Evolutionary conservation across 371 early-diverging fungal genomes (phyloP).

Genomic region (Rhizopus sp.): DNA sequence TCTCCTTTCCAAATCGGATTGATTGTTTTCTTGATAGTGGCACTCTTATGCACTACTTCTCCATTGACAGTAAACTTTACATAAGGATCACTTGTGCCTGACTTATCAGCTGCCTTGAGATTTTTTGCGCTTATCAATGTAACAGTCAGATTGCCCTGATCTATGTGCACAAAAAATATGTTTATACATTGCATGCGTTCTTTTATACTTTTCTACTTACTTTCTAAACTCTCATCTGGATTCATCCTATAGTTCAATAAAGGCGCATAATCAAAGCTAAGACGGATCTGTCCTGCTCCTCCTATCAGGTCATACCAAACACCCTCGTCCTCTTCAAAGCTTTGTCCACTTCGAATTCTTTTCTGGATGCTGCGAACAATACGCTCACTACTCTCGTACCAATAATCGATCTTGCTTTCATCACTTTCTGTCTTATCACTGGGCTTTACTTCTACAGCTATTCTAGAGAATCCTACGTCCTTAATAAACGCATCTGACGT

Average conservation of each 20-base stretch:
- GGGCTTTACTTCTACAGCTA: constrained; percentile 51
- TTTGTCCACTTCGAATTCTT: not conserved
- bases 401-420: constrained; percentile 33
- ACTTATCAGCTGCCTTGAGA: constrained; percentile 54
- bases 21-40: constrained; percentile 74
- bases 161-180: constrained; percentile 16
- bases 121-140: constrained; percentile 49
- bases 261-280: constrained; percentile 58
- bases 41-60: constrained; percentile 77
- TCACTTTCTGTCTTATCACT: constrained; percentile 29
- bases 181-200: too few relatives aligned
- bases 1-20: constrained; percentile 86
- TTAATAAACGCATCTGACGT: constrained; percentile 60
- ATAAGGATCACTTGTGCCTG: constrained; percentile 82
- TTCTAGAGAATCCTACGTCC: constrained; percentile 61
- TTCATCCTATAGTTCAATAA: constrained; percentile 46
- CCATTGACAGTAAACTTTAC: constrained; percentile 74
- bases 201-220: constrained; percentile 27
- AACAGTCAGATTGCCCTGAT: constrained; percentile 54
- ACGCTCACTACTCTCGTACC: constrained; percentile 36
- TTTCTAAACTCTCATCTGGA: constrained; percentile 63
- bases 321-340: constrained; percentile 28
- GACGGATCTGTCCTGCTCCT: constrained; percentile 38
- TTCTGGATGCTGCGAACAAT: constrained; percentile 39
- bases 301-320: constrained; percentile 44